Percentiles rank a stretch among this genome's conserved stretches.
These are phyloP conservation scores for Aspergillus nomiae DNA, from an alignment of 2,329 filamentous ascomycete genomes.

Conservation along the genomic window DNA sequence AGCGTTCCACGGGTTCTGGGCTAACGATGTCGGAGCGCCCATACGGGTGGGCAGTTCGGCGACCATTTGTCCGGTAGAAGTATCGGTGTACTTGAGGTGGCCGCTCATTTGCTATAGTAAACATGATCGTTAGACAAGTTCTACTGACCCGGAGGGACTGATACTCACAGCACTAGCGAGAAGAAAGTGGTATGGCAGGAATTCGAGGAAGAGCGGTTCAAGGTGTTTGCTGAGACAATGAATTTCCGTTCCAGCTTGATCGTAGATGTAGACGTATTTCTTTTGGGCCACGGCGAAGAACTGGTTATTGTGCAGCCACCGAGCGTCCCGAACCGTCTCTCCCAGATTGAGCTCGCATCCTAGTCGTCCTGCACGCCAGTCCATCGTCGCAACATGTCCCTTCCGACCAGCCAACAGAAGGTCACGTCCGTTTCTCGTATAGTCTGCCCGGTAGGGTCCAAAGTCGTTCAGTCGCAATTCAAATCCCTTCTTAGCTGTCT, in stretches of 20 bases:
- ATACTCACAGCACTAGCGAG: conserved; percentile 75
- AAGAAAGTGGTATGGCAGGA: conserved; percentile 93
- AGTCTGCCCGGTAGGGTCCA: conserved; percentile 87
- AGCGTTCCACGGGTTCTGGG: conserved; percentile 90
- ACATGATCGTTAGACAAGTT: background rate
- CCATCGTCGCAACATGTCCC: conserved; percentile 93
- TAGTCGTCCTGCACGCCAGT: conserved; percentile 90
- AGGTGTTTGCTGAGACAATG: conserved; percentile 88
- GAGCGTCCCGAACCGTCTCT: conserved; percentile 86
- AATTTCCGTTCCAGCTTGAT: conserved; percentile 83
- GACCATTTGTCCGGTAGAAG: conserved; percentile 87
- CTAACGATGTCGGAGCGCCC: conserved; percentile 78
- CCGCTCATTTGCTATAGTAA: conserved; percentile 68
- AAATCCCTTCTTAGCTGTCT: conserved; percentile 90
- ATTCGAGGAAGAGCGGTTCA: conserved; percentile 92
- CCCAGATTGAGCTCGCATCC: conserved; percentile 88
- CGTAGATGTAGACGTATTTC: conserved; percentile 96
- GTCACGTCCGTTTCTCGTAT: conserved; percentile 84
- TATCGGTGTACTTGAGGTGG: conserved; percentile 91
- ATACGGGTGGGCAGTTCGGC: conserved; percentile 82
- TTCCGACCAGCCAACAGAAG: conserved; percentile 85
- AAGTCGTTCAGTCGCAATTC: conserved; percentile 80
- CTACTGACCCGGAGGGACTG: no score
- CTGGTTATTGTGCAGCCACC: conserved; percentile 93
- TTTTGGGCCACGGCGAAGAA: conserved; percentile 94